These are phyloP conservation scores for Aristolochia fimbriata DNA, from an alignment of 164 flowering plant species.

Conservation along the genomic window DNA sequence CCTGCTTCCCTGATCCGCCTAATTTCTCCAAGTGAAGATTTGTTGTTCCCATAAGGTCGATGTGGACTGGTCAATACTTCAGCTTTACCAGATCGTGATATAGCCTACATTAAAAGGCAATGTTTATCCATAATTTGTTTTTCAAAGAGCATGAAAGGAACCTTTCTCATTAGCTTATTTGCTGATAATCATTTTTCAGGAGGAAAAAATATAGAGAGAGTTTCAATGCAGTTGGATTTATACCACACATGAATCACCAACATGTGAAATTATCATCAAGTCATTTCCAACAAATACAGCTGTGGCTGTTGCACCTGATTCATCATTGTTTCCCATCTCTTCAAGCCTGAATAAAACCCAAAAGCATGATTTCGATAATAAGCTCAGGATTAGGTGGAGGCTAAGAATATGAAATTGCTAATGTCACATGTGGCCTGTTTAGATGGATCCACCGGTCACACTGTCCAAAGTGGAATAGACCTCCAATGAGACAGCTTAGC, in stretches of 20 bases:
- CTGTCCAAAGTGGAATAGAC: too few species aligned
- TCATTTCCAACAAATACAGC: constrained; percentile 54
- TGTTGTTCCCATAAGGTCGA: constrained; percentile 84
- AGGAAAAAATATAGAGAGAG: not conserved
- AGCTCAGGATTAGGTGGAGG: too few species aligned
- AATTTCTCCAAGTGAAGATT: constrained; percentile 70
- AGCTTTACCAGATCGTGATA: constrained; percentile 76
- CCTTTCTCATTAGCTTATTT: not conserved
- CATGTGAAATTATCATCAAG: constrained; percentile 57
- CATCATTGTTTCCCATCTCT: constrained; percentile 43
- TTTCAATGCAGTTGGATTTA: constrained; percentile 2
- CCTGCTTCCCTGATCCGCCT: constrained; percentile 94
- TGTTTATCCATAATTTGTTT: not conserved
- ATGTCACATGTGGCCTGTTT: constrained; percentile 7
- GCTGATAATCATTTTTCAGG: not conserved
- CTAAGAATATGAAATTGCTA: constrained; percentile 1
- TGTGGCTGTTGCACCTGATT: constrained; percentile 96
- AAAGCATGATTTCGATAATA: constrained; percentile 17
- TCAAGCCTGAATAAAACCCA: constrained; percentile 64
- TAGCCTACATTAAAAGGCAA: constrained; percentile 35
- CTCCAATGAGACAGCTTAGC: too few species aligned
- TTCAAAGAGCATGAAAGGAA: not conserved
- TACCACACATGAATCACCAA: constrained; percentile 90
- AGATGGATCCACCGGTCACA: too few species aligned
- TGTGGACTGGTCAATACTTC: constrained; percentile 73